Evolutionary conservation across 1,284 basidiomycete species (phyloP).

Genomic region (Ceraceosorus guamensis): DNA sequence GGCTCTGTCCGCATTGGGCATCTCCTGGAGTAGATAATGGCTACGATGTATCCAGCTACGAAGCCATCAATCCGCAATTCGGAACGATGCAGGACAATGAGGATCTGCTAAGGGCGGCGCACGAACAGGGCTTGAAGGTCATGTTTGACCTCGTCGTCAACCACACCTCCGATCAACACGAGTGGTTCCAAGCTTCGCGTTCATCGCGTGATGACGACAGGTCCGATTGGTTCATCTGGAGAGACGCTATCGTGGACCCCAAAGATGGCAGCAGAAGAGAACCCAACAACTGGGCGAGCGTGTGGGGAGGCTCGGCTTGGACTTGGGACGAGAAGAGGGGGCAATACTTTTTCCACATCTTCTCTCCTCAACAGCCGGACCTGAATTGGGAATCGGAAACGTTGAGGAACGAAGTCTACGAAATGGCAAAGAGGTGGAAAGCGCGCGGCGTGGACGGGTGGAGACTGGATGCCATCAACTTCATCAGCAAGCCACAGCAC

Average conservation of each 20-base stretch:
- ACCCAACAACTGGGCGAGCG: conserved; percentile 33
- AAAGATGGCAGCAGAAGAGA: conserved; percentile 53
- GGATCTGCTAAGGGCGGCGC: conserved; percentile 57
- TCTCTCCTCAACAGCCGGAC: conserved; percentile 60
- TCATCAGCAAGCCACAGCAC: conserved; percentile 31
- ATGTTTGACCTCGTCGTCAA: conserved; percentile 77
- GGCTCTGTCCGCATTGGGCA: conserved; percentile 67
- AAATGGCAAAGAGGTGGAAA: conserved; percentile 65
- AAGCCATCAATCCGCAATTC: conserved; percentile 64
- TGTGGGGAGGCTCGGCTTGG: conserved; percentile 64
- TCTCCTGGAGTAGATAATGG: conserved; percentile 8
- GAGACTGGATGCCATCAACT: conserved; percentile 45
- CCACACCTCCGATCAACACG: conserved; percentile 61
- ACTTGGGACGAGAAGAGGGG: conserved; percentile 62
- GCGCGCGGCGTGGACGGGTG: conserved; percentile 69
- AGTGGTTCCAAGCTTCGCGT: conserved; percentile 66
- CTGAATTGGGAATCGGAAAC: conserved; percentile 66
- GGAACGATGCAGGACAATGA: conserved; percentile 70
- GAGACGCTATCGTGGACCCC: conserved; percentile 58
- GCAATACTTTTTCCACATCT: conserved; percentile 70
- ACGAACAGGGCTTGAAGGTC: conserved; percentile 63
- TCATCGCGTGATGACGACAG: conserved; percentile 58
- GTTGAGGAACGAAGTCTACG: conserved; percentile 57
- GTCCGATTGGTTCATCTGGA: conserved; percentile 71
- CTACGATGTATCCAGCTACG: conserved; percentile 57